phyloP scores from a whole-genome alignment of 1,284 basidiomycete genomes.

The Papiliotrema flavescens region DNA sequence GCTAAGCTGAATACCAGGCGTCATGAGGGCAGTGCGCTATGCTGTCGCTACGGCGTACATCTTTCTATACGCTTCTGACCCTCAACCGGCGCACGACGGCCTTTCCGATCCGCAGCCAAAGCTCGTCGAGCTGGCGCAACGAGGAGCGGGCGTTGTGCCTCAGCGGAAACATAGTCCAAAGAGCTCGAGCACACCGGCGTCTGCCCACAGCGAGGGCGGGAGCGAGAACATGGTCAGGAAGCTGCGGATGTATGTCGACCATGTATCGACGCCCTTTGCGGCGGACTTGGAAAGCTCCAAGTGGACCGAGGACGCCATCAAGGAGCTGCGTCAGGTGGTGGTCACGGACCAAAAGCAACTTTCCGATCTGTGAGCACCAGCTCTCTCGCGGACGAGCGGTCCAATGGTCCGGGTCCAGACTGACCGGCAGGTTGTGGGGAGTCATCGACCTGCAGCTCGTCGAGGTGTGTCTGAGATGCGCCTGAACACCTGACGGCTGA shows the following conservation, averaged over 20 bases:
- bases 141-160: slow-evolving; percentile 17
- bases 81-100: slow-evolving; percentile 3
- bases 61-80: slow-evolving; percentile 19
- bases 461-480: slow-evolving; percentile 6
- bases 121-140: slow-evolving; percentile 25
- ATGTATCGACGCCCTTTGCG: slow-evolving; percentile 26
- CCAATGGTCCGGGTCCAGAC: too few relatives aligned
- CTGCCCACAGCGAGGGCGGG: neutral
- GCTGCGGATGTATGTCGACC: slow-evolving; percentile 22
- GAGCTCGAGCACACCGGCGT: neutral
- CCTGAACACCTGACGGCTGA: too few relatives aligned
- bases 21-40: slow-evolving; percentile 24
- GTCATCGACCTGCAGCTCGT: slow-evolving; percentile 30
- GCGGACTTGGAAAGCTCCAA: slow-evolving; percentile 27
- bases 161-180: neutral
- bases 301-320: slow-evolving; percentile 31
- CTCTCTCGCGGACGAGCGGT: too few relatives aligned
- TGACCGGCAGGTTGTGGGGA: slow-evolving; percentile 25
- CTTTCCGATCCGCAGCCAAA: slow-evolving; percentile 10
- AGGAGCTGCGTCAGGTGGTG: slow-evolving; percentile 17
- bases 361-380: slow-evolving; percentile 26
- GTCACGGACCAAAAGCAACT: slow-evolving; percentile 22
- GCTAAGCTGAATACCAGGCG: slow-evolving; percentile 9
- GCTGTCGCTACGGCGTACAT: slow-evolving; percentile 32
- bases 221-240: slow-evolving; percentile 12